Percentiles rank a stretch among this genome's conserved stretches.
phyloP scores from a whole-genome alignment of 1,139 yeast species.

The Zygosaccharomyces sapae region DNA sequence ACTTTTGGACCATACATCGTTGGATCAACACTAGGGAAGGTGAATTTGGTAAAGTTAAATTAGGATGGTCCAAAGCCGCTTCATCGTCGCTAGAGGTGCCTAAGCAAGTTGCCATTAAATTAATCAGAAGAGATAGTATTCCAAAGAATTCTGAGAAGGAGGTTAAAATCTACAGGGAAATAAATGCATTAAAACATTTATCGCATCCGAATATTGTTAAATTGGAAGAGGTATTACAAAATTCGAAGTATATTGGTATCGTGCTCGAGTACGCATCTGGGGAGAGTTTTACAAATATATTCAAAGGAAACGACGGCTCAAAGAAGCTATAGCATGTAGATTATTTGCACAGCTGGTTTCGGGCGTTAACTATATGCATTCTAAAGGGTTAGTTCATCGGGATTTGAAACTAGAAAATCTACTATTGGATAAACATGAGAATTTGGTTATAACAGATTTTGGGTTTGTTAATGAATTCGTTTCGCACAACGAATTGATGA shows the following conservation, averaged over 20 bases:
- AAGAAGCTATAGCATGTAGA: constrained; percentile 80
- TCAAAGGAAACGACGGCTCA: constrained; percentile 76
- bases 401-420: constrained; percentile 73
- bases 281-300: constrained; percentile 96
- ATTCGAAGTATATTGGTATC: constrained; percentile 92
- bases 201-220: constrained; percentile 92
- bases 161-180: constrained; percentile 85
- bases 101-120: constrained; percentile 87
- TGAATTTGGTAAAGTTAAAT: constrained; percentile 93
- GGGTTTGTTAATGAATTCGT: constrained; percentile 90
- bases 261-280: constrained; percentile 96
- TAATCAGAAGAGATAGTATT: constrained; percentile 80
- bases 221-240: constrained; percentile 87
- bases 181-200: constrained; percentile 78
- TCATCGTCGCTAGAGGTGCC: constrained; percentile 39
- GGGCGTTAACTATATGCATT: constrained; percentile 85
- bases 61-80: constrained; percentile 67
- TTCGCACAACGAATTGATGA: constrained; percentile 72
- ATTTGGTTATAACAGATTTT: constrained; percentile 69
- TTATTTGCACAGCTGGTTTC: constrained; percentile 88
- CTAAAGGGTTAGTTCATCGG: constrained; percentile 64
- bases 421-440: constrained; percentile 61
- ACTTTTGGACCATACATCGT: constrained; percentile 77
- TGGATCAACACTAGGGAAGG: constrained; percentile 97
- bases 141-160: constrained; percentile 82